Base-by-base conservation (phyloP, 2,329 filamentous ascomycete genomes). In the Scolecobasidium constrictum region DNA sequence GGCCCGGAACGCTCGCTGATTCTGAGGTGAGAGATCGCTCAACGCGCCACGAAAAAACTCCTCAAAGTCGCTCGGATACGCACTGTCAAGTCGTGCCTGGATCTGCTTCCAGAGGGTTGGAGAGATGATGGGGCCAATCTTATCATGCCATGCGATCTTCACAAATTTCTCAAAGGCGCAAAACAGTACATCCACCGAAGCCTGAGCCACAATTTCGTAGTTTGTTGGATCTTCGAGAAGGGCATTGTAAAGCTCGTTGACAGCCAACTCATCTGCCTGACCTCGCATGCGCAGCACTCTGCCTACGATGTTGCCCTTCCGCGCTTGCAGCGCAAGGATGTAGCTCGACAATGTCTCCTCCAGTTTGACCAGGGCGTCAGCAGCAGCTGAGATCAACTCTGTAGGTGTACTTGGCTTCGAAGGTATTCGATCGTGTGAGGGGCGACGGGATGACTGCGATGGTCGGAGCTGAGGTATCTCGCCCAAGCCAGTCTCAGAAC, bases 91-190 rank as follows among this genome's bases (percentile, higher is more conserved):
- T 47, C 69, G 66, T 43, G 77, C 72, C 45, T 93, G 87, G n/a
- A 96, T 69, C 2, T 78, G 77, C 44, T 82, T 75, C 28, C 95
- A 69, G 4, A 78, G 73, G 37, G 81, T 71, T 41, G 77, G 71
- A 2, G 84, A 78, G 59, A 96, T 78, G 43, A 96, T 77, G 3
- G 85, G 78, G 0, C 90, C 90, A 71, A 95, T 87, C 52, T 86
- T 81, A 50, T 90, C 83, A 46, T 75, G 79, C 90, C 90, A 96
- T 11, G 85, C 87, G 48, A 87, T 81, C 46, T 78, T 79, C 47
- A 95, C 67, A 52, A 95, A 96, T 48, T 93, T 95, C 58, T 95
- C 88, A 57, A 95, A 96, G 0, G 88, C 83, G 19, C 84, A 83
- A 56, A 95, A 94, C 4, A 96, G 73, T 16, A 90, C 79, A 54